Base-by-base conservation (phyloP, 768 basidiomycete genomes). In the Pleurotus salmoneostramineus region DNA sequence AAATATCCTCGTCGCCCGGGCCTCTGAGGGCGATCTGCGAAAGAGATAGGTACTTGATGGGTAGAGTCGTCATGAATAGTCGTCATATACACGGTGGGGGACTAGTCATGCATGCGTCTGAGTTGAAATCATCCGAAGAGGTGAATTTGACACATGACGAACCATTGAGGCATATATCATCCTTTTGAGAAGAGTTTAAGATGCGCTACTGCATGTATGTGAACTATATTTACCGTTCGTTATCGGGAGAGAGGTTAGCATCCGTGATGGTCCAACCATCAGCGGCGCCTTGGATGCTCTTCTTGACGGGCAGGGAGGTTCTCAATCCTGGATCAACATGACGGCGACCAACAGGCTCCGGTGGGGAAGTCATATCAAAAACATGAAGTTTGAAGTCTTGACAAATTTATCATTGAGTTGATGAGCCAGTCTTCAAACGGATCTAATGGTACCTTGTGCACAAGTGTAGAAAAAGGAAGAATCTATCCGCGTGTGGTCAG, bases 261-360 rank as follows among this genome's bases (percentile, higher is more conserved):
- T 98, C 97, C 5, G 95, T 98, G 57, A 98, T 91, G 0, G 95
- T 97, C 95, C 95, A 98, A 36, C 83, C 77, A 0, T 91, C 91
- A 12, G 83, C 79, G 35, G 82, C 75, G 0, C 91, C 95, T 66
- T 85, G 80, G 47, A 96, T 89, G 0, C 83, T 85, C 67, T 92
- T 73, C 61, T 73, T 74, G 5, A 82, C 66, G 50, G 74, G 72
- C 77, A 83, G 77, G 32, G 67, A 75, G 17, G 80, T 79, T 46
- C 69, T 62, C 10, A 82, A 64, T 60, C 73, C 64, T 2, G 61
- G 56, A 50, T 72, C 69, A 12, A 43, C 55, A 43, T 50, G 21
- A 35, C 31, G 52, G 60, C 65, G 42, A 60, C 62, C 10, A 5
- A 43, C 50, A n/a, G 64, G 61, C 55, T 66, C 51, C 60, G 54